Percentiles rank a stretch among this genome's conserved stretches.
Conservation (phyloP, 768 basidiomycete species). For the Naganishia antarctica region DNA sequence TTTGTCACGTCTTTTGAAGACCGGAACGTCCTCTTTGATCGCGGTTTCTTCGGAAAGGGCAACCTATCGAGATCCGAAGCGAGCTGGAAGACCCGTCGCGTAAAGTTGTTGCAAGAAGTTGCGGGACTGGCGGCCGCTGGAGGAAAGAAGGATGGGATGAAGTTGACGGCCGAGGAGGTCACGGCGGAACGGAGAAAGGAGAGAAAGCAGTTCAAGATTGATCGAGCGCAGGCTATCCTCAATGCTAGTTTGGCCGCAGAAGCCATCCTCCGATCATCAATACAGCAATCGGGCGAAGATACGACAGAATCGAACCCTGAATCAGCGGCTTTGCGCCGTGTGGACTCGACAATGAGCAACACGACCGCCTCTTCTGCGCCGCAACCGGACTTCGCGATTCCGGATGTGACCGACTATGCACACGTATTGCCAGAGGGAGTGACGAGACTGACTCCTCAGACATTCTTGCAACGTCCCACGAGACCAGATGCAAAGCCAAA, state of each 20-base stretch:
- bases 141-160: constrained; percentile 12
- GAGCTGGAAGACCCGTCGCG: constrained; percentile 77
- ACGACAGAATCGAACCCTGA: not conserved
- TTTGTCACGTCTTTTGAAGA: constrained; percentile 69
- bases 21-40: constrained; percentile 69
- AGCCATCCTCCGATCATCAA: constrained; percentile 37
- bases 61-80: constrained; percentile 91
- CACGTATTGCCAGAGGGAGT: constrained; percentile 32
- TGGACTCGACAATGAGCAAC: constrained; percentile 4
- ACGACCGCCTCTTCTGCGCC: not conserved
- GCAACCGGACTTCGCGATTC: constrained; percentile 13
- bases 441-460: constrained; percentile 42
- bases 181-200: constrained; percentile 81
- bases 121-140: constrained; percentile 10
- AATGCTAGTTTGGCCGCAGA: constrained; percentile 57
- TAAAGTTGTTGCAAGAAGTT: constrained; percentile 58
- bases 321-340: constrained; percentile 1
- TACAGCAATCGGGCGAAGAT: constrained; percentile 13
- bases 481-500: constrained; percentile 41
- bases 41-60: constrained; percentile 97
- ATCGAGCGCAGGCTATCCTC: constrained; percentile 71
- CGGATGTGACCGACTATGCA: constrained; percentile 17
- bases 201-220: constrained; percentile 85
- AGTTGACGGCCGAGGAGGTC: constrained; percentile 79
- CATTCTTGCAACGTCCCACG: constrained; percentile 46